Conservation (phyloP, 768 basidiomycete species). For the Pleurotus tuber-regium region DNA sequence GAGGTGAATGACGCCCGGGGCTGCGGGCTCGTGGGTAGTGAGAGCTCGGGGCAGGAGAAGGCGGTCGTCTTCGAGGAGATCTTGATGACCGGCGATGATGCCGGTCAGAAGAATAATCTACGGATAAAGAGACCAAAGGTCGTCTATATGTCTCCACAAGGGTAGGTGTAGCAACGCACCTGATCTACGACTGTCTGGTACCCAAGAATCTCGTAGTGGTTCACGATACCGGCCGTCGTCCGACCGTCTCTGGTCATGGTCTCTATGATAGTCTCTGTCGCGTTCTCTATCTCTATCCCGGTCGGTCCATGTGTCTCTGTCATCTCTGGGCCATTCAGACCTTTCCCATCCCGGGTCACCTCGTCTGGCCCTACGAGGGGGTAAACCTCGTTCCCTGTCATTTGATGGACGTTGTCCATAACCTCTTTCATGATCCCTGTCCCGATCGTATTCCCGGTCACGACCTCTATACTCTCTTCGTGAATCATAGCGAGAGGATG, state of each 20-base stretch:
- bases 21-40: background rate
- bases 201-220: background rate
- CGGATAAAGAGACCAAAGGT: background rate
- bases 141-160: background rate
- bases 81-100: constrained; percentile 19
- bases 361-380: background rate
- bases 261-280: constrained; percentile 22
- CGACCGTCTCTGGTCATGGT: constrained; percentile 17
- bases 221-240: constrained; percentile 18
- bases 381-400: background rate
- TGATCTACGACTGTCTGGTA: constrained; percentile 3
- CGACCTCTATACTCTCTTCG: background rate
- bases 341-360: background rate
- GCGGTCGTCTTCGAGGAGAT: constrained; percentile 22
- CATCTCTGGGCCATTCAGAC: background rate
- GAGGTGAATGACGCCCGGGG: constrained; percentile 1
- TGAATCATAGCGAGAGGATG: background rate
- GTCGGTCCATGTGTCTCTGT: no score
- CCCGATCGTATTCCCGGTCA: background rate
- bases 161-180: background rate
- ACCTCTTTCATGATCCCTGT: background rate
- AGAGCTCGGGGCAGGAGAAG: constrained; percentile 15
- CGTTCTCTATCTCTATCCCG: constrained; percentile 21
- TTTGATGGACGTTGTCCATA: background rate
- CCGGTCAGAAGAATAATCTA: background rate